Base-by-base conservation (phyloP, 2,329 filamentous ascomycete species). In the Xylariaceae sp. region DNA sequence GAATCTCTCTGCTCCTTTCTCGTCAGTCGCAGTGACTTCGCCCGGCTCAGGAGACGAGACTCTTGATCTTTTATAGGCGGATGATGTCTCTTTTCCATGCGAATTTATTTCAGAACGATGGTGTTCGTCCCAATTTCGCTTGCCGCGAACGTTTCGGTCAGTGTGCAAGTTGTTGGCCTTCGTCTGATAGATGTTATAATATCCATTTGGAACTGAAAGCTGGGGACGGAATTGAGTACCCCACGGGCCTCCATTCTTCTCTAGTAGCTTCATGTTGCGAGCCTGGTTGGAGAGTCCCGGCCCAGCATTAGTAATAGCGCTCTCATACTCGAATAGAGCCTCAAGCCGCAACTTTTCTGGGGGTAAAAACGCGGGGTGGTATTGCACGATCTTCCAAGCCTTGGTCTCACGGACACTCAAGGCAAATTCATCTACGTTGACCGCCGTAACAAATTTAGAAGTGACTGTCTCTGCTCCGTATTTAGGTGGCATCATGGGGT, bases 361-460 rank as follows among this genome's bases (percentile, higher is more conserved):
- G 13, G 63, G 53, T 14, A 65, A 43, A 46, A 68, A 66, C 5
- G 54, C 36, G 12, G 64, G 63, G 51, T 68, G 65, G 39, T 66
- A 51, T 39, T 65, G 60, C 55, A 66, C 59, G 13, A 60, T 47
- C 12, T 62, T 57, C 66, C 66, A 69, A 46, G 63, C 60, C 44
- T 63, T 60, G 9, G 66, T 68, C 39, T 69, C 61, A 14, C 66
- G 63, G 42, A 68, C 51, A 40, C 60, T 63, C 47, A 63, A 51
- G 1, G 66, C 57, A 41, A 68, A 69, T 36, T 68, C 66, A 38
- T 69, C 66, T 1, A 68, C 52, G 41, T 68, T 69, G 5, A 51
- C 51, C 14, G 58, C 46, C 6, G 61, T 68, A 22, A 68, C 60
- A 38, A 64, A 67, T 47, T 56, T 60, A 12, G 66, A 67, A 31